Percentiles rank a stretch among this genome's conserved stretches.
These are phyloP conservation scores for Ogataea corticis DNA, from an alignment of 805 yeast species.

Conservation along the genomic window DNA sequence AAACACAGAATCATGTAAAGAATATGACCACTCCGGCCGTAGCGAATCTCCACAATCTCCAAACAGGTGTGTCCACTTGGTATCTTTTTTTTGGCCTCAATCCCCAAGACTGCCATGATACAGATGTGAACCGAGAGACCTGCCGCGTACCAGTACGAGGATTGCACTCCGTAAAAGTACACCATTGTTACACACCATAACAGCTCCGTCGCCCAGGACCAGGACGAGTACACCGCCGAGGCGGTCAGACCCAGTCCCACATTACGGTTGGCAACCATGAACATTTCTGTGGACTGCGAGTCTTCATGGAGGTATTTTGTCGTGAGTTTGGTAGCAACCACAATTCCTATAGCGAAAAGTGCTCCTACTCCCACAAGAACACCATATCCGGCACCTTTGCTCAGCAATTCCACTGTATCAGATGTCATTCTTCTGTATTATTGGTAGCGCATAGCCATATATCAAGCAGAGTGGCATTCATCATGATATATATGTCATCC, in stretches of 20 bases:
- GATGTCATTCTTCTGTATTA: neutral
- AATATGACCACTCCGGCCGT: conserved; percentile 25
- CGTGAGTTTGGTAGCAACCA: conserved; percentile 31
- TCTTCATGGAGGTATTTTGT: conserved; percentile 25
- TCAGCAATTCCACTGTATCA: conserved; percentile 11
- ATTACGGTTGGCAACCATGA: conserved; percentile 65
- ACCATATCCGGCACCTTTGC: conserved; percentile 36
- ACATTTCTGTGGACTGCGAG: conserved; percentile 48
- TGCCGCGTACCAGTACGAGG: conserved; percentile 27
- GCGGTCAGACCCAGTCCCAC: conserved; percentile 48
- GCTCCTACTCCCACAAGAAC: conserved; percentile 36
- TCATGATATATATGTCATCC: too few relatives aligned
- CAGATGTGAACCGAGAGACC: conserved; percentile 27
- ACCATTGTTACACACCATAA: conserved; percentile 26
- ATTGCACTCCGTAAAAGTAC: conserved; percentile 29
- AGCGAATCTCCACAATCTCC: conserved; percentile 30
- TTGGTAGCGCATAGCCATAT: neutral
- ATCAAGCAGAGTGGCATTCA: too few relatives aligned
- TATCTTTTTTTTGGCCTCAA: conserved; percentile 26
- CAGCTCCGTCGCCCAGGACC: conserved; percentile 32
- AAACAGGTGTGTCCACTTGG: conserved; percentile 27
- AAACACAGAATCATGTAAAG: conserved; percentile 22
- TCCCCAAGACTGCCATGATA: conserved; percentile 20
- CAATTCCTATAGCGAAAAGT: conserved; percentile 34
- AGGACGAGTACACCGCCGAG: conserved; percentile 30